phyloP scores from a whole-genome alignment of 169 alveolate genomes.

The Perkinsus chesapeaki region DNA sequence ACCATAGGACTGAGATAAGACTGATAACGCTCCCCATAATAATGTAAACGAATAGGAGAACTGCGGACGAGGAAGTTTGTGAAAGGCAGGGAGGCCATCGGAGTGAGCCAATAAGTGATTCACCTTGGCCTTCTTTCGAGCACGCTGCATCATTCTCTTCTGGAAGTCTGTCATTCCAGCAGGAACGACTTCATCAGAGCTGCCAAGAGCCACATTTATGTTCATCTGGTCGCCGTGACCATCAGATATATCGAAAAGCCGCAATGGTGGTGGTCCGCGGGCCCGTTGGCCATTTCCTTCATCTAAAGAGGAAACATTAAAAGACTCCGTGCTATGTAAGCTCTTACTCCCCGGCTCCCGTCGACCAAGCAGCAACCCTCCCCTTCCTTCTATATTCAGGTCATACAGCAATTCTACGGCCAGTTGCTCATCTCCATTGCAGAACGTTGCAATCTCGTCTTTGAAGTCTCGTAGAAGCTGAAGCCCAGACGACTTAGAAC shows the following conservation, averaged over 20 bases:
- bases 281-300: neutral
- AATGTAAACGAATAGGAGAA: too few species aligned
- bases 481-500: neutral
- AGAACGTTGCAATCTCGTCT: neutral
- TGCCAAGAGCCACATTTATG: neutral
- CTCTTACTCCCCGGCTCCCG: neutral
- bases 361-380: neutral
- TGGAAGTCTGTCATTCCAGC: neutral
- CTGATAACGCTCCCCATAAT: neutral
- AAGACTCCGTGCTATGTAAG: neutral
- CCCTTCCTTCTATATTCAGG: neutral
- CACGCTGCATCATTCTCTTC: neutral
- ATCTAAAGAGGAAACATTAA: neutral
- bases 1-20: neutral
- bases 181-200: neutral
- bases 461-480: neutral
- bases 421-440: neutral
- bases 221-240: neutral
- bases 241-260: neutral
- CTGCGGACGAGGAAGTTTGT: too few species aligned
- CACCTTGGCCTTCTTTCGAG: neutral
- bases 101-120: too few species aligned
- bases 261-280: neutral
- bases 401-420: neutral
- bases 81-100: too few species aligned